Base-by-base conservation (phyloP, 2,329 filamentous ascomycete genomes). In the Aspergillus oerlinghausenensis region DNA sequence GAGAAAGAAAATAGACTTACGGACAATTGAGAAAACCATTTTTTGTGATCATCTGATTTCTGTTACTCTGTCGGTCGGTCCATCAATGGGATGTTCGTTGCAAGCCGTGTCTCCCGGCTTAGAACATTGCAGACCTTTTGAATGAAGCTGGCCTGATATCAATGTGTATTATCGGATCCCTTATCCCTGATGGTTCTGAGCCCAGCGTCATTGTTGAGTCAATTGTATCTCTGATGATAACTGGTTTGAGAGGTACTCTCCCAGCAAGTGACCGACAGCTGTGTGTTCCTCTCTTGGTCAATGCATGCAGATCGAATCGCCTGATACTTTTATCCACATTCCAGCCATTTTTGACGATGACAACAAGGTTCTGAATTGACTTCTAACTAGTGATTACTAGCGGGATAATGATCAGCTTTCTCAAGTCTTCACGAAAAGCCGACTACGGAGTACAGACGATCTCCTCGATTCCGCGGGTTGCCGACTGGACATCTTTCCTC, bases 391-490 rank as follows among this genome's bases (percentile, higher is more conserved):
- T 38, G 32, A 17, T 6, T 38, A 38, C 32, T 38, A 38, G 32
- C 32, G 32, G 2, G 14, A 17, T 35, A 38, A 17, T 38, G 32
- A 38, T 38, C 32, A 17, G 32, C 32, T 35, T 17, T 35, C 32
- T 7, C 32, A 17, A 38, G 32, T 17, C 32, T 38, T 38, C 32
- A 17, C 5, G 2, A 17, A 38, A 38, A 17, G 32, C 32, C 32
- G 32, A 17, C 32, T n/a, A n/a, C n/a, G n/a, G n/a, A 14, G 2
- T 23, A 3, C 14, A 38, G 32, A 38, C 32, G 14, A 17, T 38
- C 14, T 38, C 14, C 11, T 38, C 32, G 32, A 38, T 56, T 54
- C 58, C 55, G 58, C 48, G 42, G 52, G 42, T 49, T 53, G 58
- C 58, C 58, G 55, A 55, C 43, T 57, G 54, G 52, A 25, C 51